These are phyloP conservation scores for Lathyrus sativus DNA, from an alignment of 306 rosid genomes.

Conservation along the genomic window DNA sequence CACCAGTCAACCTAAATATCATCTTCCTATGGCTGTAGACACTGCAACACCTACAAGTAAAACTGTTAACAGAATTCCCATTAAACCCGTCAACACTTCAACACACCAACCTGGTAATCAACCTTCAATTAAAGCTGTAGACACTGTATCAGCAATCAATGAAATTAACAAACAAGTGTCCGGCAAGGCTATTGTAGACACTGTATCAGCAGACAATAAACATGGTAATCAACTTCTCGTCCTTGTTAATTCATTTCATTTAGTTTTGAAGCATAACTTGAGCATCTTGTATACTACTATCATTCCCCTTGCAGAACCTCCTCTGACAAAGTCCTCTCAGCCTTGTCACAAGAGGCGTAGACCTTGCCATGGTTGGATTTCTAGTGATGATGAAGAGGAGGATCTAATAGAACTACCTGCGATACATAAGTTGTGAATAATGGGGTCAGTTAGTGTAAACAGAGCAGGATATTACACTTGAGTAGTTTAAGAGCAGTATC, in stretches of 20 bases:
- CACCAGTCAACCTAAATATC: conserved; percentile 23
- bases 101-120: conserved; percentile 24
- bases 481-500: conserved; percentile 4
- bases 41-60: conserved; percentile 15
- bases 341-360: conserved; percentile 27
- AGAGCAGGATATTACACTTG: not conserved
- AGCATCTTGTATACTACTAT: conserved; percentile 17
- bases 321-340: conserved; percentile 7
- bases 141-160: not conserved
- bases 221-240: conserved; percentile 21
- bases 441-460: conserved; percentile 13
- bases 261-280: conserved; percentile 13
- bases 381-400: conserved; percentile 39
- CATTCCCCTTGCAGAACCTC: conserved; percentile 15
- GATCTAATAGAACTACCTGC: conserved; percentile 28
- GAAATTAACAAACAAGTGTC: too few relatives aligned
- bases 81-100: not conserved
- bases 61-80: conserved; percentile 24
- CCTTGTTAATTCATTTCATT: conserved; percentile 7
- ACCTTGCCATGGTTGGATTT: conserved; percentile 49
- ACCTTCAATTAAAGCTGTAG: not conserved
- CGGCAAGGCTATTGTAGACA: too few relatives aligned
- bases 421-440: conserved; percentile 9
- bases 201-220: conserved; percentile 13
- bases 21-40: not conserved